These are phyloP conservation scores for Gnomoniopsis sp. DNA, from an alignment of 2,329 filamentous ascomycete species.

Conservation along the genomic window DNA sequence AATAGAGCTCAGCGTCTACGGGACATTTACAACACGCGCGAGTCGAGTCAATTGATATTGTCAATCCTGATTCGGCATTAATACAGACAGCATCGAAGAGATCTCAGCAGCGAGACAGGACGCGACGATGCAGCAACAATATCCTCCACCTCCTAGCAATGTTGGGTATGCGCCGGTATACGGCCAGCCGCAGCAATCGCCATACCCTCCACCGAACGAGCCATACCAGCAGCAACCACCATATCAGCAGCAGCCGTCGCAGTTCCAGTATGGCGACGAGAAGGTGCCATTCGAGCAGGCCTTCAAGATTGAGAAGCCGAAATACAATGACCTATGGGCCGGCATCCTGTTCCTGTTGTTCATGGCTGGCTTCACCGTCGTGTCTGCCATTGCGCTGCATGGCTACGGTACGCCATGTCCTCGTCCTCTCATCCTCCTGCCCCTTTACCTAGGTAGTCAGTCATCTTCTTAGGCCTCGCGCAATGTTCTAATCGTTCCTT, in stretches of 20 bases:
- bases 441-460: not conserved
- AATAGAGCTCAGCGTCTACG: no score
- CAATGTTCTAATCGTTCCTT: constrained; percentile 3
- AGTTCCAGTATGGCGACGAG: constrained; percentile 27
- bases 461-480: not conserved
- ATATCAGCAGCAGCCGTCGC: constrained; percentile 6
- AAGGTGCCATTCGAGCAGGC: constrained; percentile 69
- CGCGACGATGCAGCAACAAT: not conserved
- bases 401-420: constrained; percentile 56
- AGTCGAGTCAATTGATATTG: not conserved
- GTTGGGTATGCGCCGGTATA: not conserved
- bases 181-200: not conserved
- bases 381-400: constrained; percentile 72
- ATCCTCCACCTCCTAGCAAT: not conserved
- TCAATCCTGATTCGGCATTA: not conserved
- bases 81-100: no score
- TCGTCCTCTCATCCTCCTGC: not conserved
- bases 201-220: not conserved
- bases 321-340: constrained; percentile 89
- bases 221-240: constrained; percentile 11
- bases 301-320: constrained; percentile 80
- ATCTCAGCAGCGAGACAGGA: not conserved
- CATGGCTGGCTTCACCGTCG: constrained; percentile 63
- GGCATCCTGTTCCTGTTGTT: constrained; percentile 55
- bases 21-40: not conserved